phyloP scores from a whole-genome alignment of 2,329 filamentous ascomycete species.

The Phyllosticta ampelicida region DNA sequence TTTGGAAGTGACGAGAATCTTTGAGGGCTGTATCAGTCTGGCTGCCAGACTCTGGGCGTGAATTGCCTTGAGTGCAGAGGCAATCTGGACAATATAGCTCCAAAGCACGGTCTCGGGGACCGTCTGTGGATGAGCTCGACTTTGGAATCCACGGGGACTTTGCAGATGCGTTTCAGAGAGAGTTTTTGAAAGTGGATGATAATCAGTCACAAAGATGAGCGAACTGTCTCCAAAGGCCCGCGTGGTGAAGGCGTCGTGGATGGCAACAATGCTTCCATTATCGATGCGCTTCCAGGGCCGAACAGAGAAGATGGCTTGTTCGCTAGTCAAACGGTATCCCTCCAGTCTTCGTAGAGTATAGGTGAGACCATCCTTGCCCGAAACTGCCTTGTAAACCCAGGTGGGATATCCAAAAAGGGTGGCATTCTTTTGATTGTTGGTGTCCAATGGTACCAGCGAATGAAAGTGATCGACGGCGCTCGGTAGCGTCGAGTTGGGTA shows the following conservation, averaged over 20 bases:
- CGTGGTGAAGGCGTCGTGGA: conserved; percentile 89
- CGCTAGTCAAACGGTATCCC: conserved; percentile 79
- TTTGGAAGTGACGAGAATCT: conserved; percentile 82
- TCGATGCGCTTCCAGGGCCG: conserved; percentile 82
- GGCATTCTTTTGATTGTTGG: conserved; percentile 64
- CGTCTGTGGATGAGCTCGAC: conserved; percentile 14
- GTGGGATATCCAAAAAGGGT: conserved; percentile 77
- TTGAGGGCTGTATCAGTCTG: conserved; percentile 74
- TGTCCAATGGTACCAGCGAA: conserved; percentile 81
- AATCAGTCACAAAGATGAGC: conserved; percentile 86
- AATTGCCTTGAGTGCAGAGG: conserved; percentile 76
- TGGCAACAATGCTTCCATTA: conserved; percentile 70
- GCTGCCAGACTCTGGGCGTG: conserved; percentile 74
- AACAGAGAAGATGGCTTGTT: conserved; percentile 74
- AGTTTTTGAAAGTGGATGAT: conserved; percentile 83
- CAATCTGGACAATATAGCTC: conserved; percentile 86
- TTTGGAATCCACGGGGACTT: conserved; percentile 12
- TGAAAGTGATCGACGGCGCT: conserved; percentile 76
- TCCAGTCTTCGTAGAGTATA: conserved; percentile 82
- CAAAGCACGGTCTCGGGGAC: conserved; percentile 55
- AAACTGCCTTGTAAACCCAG: conserved; percentile 92
- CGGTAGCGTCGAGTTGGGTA: conserved; percentile 69
- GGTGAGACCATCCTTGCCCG: conserved; percentile 76
- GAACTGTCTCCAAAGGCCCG: conserved; percentile 90
- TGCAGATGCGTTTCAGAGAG: conserved; percentile 71